Conservation (phyloP, 345 rosid species). For the Chamaenerion angustifolium region DNA sequence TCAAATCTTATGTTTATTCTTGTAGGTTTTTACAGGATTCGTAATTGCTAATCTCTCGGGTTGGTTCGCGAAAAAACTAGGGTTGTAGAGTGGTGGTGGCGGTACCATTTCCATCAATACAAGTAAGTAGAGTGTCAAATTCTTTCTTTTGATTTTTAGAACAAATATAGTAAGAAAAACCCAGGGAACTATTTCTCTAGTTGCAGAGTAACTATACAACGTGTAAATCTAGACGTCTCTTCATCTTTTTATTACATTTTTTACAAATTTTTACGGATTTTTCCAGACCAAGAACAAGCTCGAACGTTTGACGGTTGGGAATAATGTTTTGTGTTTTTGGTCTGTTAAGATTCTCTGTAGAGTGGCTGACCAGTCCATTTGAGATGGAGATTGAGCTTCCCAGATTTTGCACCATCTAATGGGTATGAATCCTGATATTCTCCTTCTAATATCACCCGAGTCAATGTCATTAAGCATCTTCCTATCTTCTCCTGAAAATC, state of each 20-base stretch:
- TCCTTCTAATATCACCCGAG: conserved; percentile 67
- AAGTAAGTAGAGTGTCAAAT: too few species aligned
- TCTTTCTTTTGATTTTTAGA: too few species aligned
- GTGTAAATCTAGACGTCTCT: too few species aligned
- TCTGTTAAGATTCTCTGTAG: conserved; percentile 35
- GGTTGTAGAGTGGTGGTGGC: neutral
- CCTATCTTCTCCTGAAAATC: conserved; percentile 59
- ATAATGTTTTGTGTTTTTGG: too few species aligned
- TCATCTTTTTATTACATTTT: too few species aligned
- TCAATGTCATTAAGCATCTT: conserved; percentile 70
- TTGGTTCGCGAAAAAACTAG: conserved; percentile 1
- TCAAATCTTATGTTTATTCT: neutral
- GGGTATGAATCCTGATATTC: conserved; percentile 43
- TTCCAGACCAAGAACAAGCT: too few species aligned
- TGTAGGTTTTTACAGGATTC: conserved; percentile 3
- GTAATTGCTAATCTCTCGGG: conserved; percentile 3
- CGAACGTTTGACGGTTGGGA: too few species aligned
- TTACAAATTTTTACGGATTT: too few species aligned
- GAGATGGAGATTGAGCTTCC: conserved; percentile 50
- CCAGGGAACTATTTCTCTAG: too few species aligned
- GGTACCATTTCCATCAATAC: too few species aligned
- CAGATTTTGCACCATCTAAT: conserved; percentile 54
- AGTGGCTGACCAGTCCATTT: conserved; percentile 66
- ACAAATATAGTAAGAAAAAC: too few species aligned
- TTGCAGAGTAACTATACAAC: too few species aligned